Base-by-base conservation (phyloP, 2,329 filamentous ascomycete species). In the Elsinoe ampelina region DNA sequence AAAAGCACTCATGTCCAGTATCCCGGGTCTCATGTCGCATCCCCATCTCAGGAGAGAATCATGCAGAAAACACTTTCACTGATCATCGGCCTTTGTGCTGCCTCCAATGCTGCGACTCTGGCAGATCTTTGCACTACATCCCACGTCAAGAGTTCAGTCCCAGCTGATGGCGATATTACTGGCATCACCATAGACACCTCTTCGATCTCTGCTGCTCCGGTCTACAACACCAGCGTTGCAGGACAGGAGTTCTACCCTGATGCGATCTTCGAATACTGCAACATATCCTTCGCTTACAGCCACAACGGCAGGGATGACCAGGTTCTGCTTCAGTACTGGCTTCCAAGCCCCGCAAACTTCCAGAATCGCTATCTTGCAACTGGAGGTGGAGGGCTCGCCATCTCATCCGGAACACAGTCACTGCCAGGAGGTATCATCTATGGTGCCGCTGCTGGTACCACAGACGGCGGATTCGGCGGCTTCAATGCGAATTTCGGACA, bases 381-480 rank as follows among this genome's bases (percentile, higher is more conserved):
- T 36, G 58, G 58, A 35, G 57, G 58, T 20, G 57, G 58, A 13
- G 73, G 67, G n/a, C 73, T 73, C 60, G 71, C 73, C 42, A 76
- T 77, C 63, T 71, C 70, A 50, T 62, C 63, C 26, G 50, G 2
- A 61, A 63, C 65, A 73, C 47, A 51, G 26, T 51, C 47, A 19
- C 13, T 51, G 0, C 70, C 73, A 10, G 70, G 67, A 1, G 75
- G 74, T 34, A 65, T 77, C 48, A 62, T 66, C 12, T 73, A 75
- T 47, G 76, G 75, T 17, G 75, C 74, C 45, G 75, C 73, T 0
- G 69, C 71, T 5, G 76, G 76, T 22, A 64, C 71, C 19, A 79
- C 77, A 0, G 72, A 77, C 57, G 76, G 73, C n/a, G 77, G 77
- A 1, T 80, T 77, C 60, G 76, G 75, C 19, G 66, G 67, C 26